Evolutionary conservation across 768 basidiomycete genomes (phyloP).

Genomic region (Tylopilus plumbeoviolaceoides): DNA sequence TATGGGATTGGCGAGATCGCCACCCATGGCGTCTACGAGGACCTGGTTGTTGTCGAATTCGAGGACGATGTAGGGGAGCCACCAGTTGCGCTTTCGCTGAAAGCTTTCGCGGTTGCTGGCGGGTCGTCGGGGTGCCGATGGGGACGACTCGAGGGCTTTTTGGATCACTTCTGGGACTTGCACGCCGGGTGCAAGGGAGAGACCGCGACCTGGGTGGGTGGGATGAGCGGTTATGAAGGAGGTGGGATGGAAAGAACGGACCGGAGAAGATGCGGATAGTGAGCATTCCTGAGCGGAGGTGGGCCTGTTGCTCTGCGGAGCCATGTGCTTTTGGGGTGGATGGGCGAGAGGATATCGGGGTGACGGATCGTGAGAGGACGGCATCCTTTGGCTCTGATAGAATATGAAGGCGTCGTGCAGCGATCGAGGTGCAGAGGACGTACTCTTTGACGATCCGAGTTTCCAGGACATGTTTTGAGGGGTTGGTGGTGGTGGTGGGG

Average conservation of each 20-base stretch:
- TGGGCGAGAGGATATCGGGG: slow-evolving; percentile 79
- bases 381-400: slow-evolving; percentile 66
- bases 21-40: slow-evolving; percentile 91
- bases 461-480: slow-evolving; percentile 54
- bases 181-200: slow-evolving; percentile 74
- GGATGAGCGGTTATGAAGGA: slow-evolving; percentile 6
- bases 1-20: slow-evolving; percentile 83
- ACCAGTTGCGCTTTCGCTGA: slow-evolving; percentile 90
- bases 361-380: slow-evolving; percentile 69
- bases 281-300: slow-evolving; percentile 85
- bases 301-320: slow-evolving; percentile 42
- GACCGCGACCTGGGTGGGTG: slow-evolving; percentile 58
- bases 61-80: slow-evolving; percentile 95
- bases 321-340: slow-evolving; percentile 63
- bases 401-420: neutral
- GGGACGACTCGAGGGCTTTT: slow-evolving; percentile 65
- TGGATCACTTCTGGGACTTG: slow-evolving; percentile 82
- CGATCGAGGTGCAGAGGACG: neutral
- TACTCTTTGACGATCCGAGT: slow-evolving; percentile 38
- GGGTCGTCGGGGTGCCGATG: slow-evolving; percentile 49
- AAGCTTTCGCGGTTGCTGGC: slow-evolving; percentile 84
- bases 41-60: slow-evolving; percentile 99
- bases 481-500: neutral
- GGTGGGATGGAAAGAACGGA: slow-evolving; percentile 33
- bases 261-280: slow-evolving; percentile 95